Evolutionary conservation across 2,329 filamentous ascomycete genomes (phyloP).

Genomic region (Cryphonectria radicalis): DNA sequence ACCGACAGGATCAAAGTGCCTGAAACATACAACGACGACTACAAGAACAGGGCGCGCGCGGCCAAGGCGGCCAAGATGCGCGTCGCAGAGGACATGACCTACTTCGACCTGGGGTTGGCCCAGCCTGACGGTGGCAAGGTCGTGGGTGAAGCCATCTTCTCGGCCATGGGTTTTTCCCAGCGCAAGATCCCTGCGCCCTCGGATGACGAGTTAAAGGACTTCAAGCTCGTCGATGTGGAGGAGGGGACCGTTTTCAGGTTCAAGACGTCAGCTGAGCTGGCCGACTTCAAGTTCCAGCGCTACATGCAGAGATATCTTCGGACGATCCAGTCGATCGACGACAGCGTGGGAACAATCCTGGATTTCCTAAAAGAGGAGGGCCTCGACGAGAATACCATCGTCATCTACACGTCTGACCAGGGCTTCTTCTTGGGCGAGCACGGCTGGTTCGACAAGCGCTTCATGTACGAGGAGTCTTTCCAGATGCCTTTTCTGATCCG

Average conservation of each 20-base stretch:
- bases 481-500: slow-evolving; percentile 59
- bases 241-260: slow-evolving; percentile 53
- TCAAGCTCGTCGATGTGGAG: slow-evolving; percentile 49
- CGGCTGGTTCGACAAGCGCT: slow-evolving; percentile 62
- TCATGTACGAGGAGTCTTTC: slow-evolving; percentile 62
- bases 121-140: slow-evolving; percentile 54
- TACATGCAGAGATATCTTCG: slow-evolving; percentile 61
- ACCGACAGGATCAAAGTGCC: slow-evolving; percentile 50
- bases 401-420: slow-evolving; percentile 59
- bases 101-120: slow-evolving; percentile 54
- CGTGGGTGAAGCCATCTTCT: slow-evolving; percentile 35
- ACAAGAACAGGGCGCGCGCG: slow-evolving; percentile 56
- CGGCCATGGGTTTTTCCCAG: slow-evolving; percentile 32
- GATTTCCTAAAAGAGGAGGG: slow-evolving; percentile 49
- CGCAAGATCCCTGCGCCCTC: slow-evolving; percentile 45
- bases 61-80: slow-evolving; percentile 56
- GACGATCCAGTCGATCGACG: slow-evolving; percentile 56
- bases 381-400: slow-evolving; percentile 50
- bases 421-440: slow-evolving; percentile 62
- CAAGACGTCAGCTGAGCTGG: slow-evolving; percentile 44
- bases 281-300: slow-evolving; percentile 59
- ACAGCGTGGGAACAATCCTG: slow-evolving; percentile 54
- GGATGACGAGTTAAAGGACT: slow-evolving; percentile 31
- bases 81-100: slow-evolving; percentile 55
- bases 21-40: slow-evolving; percentile 58